Conservation (phyloP, 2,329 filamentous ascomycete genomes). For the Shiraia sp. region DNA sequence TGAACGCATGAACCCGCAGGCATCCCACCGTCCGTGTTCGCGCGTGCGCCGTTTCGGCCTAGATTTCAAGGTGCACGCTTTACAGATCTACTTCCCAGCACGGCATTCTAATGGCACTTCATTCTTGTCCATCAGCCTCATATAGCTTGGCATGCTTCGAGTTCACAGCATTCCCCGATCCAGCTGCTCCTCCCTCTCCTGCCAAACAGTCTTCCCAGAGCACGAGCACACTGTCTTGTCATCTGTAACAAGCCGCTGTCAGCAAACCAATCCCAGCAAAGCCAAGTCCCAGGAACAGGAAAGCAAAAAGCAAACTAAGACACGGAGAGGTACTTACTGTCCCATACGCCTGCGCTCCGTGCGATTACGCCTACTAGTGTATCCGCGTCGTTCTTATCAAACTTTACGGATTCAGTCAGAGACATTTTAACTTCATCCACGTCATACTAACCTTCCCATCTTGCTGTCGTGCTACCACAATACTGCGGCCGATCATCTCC, state of each 20-base stretch:
- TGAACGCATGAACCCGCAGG: conserved; percentile 40
- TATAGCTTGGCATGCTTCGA: conserved; percentile 15
- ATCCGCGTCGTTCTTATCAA: conserved; percentile 69
- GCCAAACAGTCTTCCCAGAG: conserved; percentile 97
- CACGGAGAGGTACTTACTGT: conserved; percentile 51
- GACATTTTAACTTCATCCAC: not conserved
- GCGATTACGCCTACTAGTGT: conserved; percentile 93
- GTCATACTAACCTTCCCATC: conserved; percentile 50
- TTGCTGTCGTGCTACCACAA: conserved; percentile 77
- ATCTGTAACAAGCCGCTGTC: conserved; percentile 45
- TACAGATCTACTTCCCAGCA: conserved; percentile 15
- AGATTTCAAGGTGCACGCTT: conserved; percentile 30
- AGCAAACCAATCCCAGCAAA: not conserved
- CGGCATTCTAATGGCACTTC: conserved; percentile 24
- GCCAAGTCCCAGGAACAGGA: not conserved
- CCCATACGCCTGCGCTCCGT: conserved; percentile 95
- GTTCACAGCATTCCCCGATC: conserved; percentile 83
- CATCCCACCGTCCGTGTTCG: conserved; percentile 34
- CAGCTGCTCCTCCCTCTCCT: conserved; percentile 90
- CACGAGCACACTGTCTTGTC: conserved; percentile 98
- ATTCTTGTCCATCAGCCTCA: conserved; percentile 16
- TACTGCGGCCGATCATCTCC: conserved; percentile 93
- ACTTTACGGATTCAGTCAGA: conserved; percentile 11
- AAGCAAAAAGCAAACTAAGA: not conserved
- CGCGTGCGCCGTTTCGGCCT: conserved; percentile 40